phyloP scores from a whole-genome alignment of 805 yeast genomes.

The Saccharomycopsis lassenensis region DNA sequence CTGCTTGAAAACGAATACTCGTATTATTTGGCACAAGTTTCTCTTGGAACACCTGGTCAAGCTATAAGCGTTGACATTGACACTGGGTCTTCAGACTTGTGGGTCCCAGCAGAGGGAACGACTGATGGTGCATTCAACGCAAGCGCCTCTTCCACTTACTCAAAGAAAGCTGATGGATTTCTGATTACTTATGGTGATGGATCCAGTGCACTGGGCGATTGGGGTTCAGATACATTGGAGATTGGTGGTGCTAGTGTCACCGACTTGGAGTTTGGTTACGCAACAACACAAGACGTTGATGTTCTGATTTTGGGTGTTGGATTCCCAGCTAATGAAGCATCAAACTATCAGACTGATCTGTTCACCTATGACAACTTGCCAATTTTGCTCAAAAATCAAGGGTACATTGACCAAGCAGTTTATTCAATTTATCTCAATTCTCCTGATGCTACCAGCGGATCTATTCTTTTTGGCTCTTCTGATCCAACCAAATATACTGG shows the following conservation, averaged over 20 bases:
- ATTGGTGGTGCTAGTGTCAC: slow-evolving; percentile 15
- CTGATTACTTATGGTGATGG: slow-evolving; percentile 37
- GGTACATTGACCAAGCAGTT: slow-evolving; percentile 30
- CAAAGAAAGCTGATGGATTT: slow-evolving; percentile 25
- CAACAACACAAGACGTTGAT: slow-evolving; percentile 13
- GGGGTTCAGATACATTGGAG: slow-evolving; percentile 40
- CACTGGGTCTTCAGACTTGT: slow-evolving; percentile 40
- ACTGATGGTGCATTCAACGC: slow-evolving; percentile 28
- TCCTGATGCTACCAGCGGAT: slow-evolving; percentile 24
- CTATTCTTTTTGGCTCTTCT: slow-evolving; percentile 33
- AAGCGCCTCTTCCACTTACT: slow-evolving; percentile 26
- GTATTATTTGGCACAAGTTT: slow-evolving; percentile 35
- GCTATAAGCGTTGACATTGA: slow-evolving; percentile 33
- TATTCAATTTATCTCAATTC: slow-evolving; percentile 37
- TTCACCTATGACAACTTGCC: slow-evolving; percentile 23
- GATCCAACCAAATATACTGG: slow-evolving; percentile 33
- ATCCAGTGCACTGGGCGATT: slow-evolving; percentile 37
- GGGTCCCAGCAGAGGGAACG: slow-evolving; percentile 26
- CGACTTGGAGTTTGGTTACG: slow-evolving; percentile 13
- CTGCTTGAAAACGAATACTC: slow-evolving; percentile 29
- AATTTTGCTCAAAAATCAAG: slow-evolving; percentile 26
- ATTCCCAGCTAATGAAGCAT: slow-evolving; percentile 52
- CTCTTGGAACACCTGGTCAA: slow-evolving; percentile 29
- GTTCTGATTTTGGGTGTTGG: slow-evolving; percentile 69
- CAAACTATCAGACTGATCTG: slow-evolving; percentile 18